These are phyloP conservation scores for Heimioporus sp. DNA, from an alignment of 768 basidiomycete genomes.

Conservation along the genomic window DNA sequence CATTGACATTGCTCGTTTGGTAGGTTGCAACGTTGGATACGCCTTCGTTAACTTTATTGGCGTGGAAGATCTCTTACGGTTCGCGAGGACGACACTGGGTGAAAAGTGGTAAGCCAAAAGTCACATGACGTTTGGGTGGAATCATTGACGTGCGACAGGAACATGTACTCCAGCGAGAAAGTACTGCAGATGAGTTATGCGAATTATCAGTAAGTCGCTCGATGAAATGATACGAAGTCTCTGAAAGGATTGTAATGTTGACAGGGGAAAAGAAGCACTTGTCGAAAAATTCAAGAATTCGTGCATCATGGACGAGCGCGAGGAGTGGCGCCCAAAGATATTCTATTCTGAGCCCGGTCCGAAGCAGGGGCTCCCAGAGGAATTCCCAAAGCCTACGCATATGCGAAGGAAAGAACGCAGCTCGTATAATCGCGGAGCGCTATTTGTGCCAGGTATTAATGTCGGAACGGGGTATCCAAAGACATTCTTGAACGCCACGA, in stretches of 20 bases:
- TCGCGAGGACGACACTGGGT: slow-evolving; percentile 72
- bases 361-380: slow-evolving; percentile 71
- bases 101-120: slow-evolving; percentile 65
- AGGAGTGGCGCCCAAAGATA: slow-evolving; percentile 82
- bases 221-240: slow-evolving; percentile 1
- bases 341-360: slow-evolving; percentile 73
- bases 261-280: slow-evolving; percentile 83
- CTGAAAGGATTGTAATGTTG: slow-evolving; percentile 2
- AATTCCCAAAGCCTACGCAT: slow-evolving; percentile 82
- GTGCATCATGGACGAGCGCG: slow-evolving; percentile 83
- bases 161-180: slow-evolving; percentile 90
- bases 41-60: slow-evolving; percentile 90
- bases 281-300: slow-evolving; percentile 94
- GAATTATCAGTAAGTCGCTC: slow-evolving; percentile 76
- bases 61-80: slow-evolving; percentile 71
- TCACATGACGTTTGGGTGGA: not conserved
- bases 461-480: slow-evolving; percentile 25
- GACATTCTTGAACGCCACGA: slow-evolving; percentile 25
- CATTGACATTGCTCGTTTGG: slow-evolving; percentile 1
- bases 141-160: slow-evolving; percentile 46
- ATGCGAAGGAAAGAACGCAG: slow-evolving; percentile 81
- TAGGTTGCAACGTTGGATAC: slow-evolving; percentile 77
- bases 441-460: slow-evolving; percentile 54
- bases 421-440: slow-evolving; percentile 69
- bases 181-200: slow-evolving; percentile 90